These are phyloP conservation scores for Cutaneotrichosporon sp. DNA, from an alignment of 1,284 basidiomycete species.

Conservation along the genomic window DNA sequence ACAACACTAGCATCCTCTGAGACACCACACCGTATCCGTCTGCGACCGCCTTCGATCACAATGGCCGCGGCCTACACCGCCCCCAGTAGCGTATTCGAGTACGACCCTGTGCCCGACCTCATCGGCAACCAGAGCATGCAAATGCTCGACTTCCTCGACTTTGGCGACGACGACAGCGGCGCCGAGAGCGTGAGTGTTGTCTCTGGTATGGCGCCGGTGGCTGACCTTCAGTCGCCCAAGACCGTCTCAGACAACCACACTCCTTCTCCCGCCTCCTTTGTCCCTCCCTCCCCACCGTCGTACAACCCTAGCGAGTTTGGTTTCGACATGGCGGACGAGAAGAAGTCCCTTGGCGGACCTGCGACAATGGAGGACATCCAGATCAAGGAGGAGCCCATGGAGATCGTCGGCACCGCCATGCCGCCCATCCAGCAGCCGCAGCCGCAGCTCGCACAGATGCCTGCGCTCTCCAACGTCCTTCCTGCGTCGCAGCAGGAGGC, in stretches of 20 bases:
- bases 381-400: conserved; percentile 41
- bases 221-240: conserved; percentile 34
- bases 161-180: conserved; percentile 31
- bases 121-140: conserved; percentile 38
- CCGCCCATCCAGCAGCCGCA: background rate
- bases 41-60: no score
- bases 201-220: conserved; percentile 7
- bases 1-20: no score
- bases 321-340: conserved; percentile 28
- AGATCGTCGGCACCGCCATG: conserved; percentile 17
- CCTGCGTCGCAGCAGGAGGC: conserved; percentile 40
- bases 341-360: conserved; percentile 11
- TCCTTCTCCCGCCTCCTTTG: conserved; percentile 32
- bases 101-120: conserved; percentile 34
- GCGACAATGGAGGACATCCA: conserved; percentile 15
- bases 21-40: no score
- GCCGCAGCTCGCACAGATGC: conserved; percentile 2
- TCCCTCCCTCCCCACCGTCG: conserved; percentile 15
- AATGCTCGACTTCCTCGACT: conserved; percentile 41
- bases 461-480: conserved; percentile 14
- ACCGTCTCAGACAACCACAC: conserved; percentile 43
- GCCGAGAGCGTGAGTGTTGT: conserved; percentile 28
- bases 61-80: conserved; percentile 10
- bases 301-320: conserved; percentile 29
- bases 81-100: conserved; percentile 10